Conservation (phyloP, 192 early-diverging fungal species). For the Coemansia sp. region DNA sequence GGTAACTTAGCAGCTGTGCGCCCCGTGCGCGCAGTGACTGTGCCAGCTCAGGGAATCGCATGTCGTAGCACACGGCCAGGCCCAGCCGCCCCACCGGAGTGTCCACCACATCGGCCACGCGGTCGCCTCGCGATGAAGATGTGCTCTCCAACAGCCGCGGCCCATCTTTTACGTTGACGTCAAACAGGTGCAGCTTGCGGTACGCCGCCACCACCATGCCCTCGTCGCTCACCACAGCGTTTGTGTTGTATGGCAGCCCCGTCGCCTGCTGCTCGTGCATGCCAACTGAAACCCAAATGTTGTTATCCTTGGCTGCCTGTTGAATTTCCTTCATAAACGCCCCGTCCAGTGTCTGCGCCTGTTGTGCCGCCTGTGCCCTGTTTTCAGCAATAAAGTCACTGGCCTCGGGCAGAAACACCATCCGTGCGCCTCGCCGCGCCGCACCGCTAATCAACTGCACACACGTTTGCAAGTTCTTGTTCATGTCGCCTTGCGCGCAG, state of each 20-base stretch:
- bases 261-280: constrained; percentile 63
- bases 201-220: constrained; percentile 62
- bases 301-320: constrained; percentile 57
- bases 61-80: constrained; percentile 74
- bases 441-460: constrained; percentile 60
- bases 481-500: constrained; percentile 62
- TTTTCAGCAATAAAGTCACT: constrained; percentile 75
- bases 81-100: constrained; percentile 64
- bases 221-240: constrained; percentile 62
- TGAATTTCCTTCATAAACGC: constrained; percentile 64
- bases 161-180: constrained; percentile 57
- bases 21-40: constrained; percentile 56
- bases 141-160: constrained; percentile 43
- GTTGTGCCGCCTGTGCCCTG: constrained; percentile 49
- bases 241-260: constrained; percentile 63
- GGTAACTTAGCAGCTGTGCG: constrained; percentile 75
- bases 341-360: constrained; percentile 55
- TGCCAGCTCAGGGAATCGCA: constrained; percentile 76
- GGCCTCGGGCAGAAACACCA: constrained; percentile 81
- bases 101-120: constrained; percentile 17
- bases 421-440: constrained; percentile 61
- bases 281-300: constrained; percentile 74
- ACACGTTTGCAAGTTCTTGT: constrained; percentile 62
- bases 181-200: constrained; percentile 82
- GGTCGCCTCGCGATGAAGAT: constrained; percentile 19